Evolutionary conservation across 441 rosid species (phyloP).

Genomic region (Brassica hybrid): DNA sequence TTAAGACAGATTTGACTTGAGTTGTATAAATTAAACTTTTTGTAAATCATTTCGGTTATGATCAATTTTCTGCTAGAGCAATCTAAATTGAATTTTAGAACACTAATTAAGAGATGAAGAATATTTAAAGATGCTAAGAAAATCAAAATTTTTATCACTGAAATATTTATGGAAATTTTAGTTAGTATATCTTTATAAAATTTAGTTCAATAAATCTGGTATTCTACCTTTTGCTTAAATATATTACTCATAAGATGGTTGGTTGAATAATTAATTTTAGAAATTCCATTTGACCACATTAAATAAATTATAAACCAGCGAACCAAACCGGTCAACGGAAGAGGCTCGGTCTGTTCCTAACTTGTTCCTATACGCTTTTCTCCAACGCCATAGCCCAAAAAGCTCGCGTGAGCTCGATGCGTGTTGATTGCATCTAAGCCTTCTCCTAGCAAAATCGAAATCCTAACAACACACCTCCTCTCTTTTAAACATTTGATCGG

Average conservation of each 20-base stretch:
- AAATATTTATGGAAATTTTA: no score
- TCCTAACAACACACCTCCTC: background rate
- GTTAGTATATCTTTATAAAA: background rate
- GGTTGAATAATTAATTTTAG: background rate
- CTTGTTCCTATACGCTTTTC: conserved; percentile 12
- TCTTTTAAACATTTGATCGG: conserved; percentile 13
- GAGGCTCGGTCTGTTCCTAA: background rate
- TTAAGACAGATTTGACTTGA: no score
- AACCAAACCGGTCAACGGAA: conserved; percentile 34
- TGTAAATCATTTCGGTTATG: no score
- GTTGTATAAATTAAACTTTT: no score
- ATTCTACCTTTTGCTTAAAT: background rate
- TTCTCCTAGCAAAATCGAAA: background rate
- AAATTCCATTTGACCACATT: background rate
- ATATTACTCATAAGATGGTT: no score
- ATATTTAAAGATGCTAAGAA: no score
- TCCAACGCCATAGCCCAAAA: conserved; percentile 30
- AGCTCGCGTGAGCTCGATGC: conserved; percentile 2
- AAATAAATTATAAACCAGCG: background rate
- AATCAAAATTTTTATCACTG: no score
- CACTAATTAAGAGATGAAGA: no score
- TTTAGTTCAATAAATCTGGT: background rate
- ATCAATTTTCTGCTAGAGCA: no score
- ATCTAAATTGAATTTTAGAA: no score
- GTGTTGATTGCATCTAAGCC: background rate